Evolutionary conservation across 495 filamentous ascomycete genomes (phyloP), one percentile per base, ranked within the genome.

Genomic region (Rhypophila decipiens): DNA sequence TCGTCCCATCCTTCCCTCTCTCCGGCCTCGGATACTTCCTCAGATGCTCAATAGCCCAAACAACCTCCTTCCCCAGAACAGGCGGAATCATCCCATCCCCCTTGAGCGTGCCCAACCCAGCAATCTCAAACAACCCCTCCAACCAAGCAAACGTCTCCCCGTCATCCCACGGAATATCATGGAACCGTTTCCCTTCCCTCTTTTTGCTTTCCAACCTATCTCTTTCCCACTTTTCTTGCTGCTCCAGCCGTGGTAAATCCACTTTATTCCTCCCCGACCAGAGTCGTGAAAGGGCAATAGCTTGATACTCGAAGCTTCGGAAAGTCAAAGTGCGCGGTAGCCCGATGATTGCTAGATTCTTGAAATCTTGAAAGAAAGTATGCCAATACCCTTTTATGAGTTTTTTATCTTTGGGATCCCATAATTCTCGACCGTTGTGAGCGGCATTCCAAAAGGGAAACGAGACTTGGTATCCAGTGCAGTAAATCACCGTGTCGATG

Each of bases 301-400:
- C 72, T 41, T 77, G 73, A 59, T 75, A 77, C 51, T 77, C 72
- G 53, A 75, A 77, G 35, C 62, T 64, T 5, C 72, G 57, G 51
- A 75, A 77, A 1, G 73, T 75, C 7, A 77, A 57, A 0, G 62
- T 65, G 8, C 70, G 61, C 5, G 72, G 73, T 4, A 71, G 19
- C 1, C 72, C 73, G 0, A 75, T 63, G 31, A 72, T 50, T 8
- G 53, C 73, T 1, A 76, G 52, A 3, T 62, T 69, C 4, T 67
- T 55, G 39, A 67, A 70, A 13, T 56, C 57, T 7, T 53, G 61
- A 42, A 69, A 61, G 53, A 76, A 76, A 0, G 71, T 74, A 45
- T 76, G 73, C 60, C 52, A 59, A 50, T 75, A 75, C 7, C 18
- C 58, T 0, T 56, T 55, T 1, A 52, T 20, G 8, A 76, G 55